Evolutionary conservation across 176 grass and related monocot species (phyloP).

Genomic region (Phragmites australis): DNA sequence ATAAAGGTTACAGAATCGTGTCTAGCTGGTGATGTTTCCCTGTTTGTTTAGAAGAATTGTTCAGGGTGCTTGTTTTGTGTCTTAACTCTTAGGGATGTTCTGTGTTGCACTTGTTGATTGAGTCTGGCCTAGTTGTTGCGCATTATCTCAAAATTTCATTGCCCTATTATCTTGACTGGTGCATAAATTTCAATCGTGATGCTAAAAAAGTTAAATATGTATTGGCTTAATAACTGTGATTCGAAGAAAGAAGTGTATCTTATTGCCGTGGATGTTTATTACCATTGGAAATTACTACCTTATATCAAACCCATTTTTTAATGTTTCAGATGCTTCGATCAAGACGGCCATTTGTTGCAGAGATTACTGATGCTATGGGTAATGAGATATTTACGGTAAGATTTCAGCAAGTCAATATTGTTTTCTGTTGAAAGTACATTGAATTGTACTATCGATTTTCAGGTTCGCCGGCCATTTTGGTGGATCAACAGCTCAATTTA

Average conservation of each 20-base stretch:
- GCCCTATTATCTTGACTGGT: conserved; percentile 9
- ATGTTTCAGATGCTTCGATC: conserved; percentile 78
- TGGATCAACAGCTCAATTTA: conserved; percentile 97
- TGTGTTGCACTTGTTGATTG: neutral
- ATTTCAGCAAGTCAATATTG: conserved; percentile 14
- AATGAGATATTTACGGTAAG: conserved; percentile 91
- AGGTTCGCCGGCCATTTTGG: conserved; percentile 98
- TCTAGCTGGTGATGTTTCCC: neutral
- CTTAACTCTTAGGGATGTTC: conserved; percentile 9
- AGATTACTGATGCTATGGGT: conserved; percentile 71
- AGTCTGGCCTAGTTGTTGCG: neutral
- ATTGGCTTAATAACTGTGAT: neutral
- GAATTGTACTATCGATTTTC: conserved; percentile 38
- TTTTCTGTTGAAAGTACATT: conserved; percentile 33
- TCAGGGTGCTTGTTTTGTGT: neutral
- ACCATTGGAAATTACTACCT: neutral
- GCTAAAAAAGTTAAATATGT: neutral
- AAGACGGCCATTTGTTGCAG: conserved; percentile 86
- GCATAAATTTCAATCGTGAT: conserved; percentile 15
- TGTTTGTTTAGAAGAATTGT: conserved; percentile 15
- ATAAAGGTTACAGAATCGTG: too few relatives aligned
- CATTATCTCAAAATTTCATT: neutral
- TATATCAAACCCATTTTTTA: conserved; percentile 29
- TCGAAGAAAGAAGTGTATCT: too few relatives aligned
- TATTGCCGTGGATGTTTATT: too few relatives aligned